Base-by-base conservation (phyloP, 371 early-diverging fungal genomes). In the Mucor sp. region DNA sequence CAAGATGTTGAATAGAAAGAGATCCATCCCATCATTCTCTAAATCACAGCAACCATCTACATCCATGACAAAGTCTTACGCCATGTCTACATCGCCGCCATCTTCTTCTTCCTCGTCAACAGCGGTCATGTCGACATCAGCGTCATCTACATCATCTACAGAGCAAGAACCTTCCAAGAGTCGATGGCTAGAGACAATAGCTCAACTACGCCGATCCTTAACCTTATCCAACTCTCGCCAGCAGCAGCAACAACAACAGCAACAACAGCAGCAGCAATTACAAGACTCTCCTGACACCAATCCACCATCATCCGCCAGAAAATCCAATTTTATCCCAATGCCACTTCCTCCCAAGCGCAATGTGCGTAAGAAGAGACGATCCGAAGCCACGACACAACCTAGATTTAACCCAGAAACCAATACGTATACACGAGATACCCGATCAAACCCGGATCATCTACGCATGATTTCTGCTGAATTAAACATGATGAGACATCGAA, bases 401-500 rank as follows among this genome's bases (percentile, higher is more conserved):
- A 75, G 83, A 27, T 83, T 83, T 62, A 72, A 83, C 53, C 81
- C 81, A 62, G 78, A 71, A 19, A 83, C 83, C 23, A 83, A 83
- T 59, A 83, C 83, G 25, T 83, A 83, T 39, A 76, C 75, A 44
- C 77, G 88, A 65, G 88, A 86, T 72, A 86, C 85, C 65, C 80
- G 88, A 28, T 86, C 86, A 58, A 87, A 87, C 58, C 71, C 88
- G 32, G 88, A 84, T 72, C 85, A 87, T 70, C 60, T 87, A 58
- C 72, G 86, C 56, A 87, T 87, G 82, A 87, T 87, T 62, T 81
- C 86, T 25, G 80, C 84, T 35, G 88, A 87, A 67, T 60, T 87
- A 63, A 78, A 82, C 44, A 87, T 87, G 88, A 86, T 87, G 74
- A 77, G 85, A 50, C 68, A 77, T 15, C 78, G 81, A 43, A 87